These are phyloP conservation scores for Croton setiger DNA, from an alignment of 441 rosid species.

Conservation along the genomic window DNA sequence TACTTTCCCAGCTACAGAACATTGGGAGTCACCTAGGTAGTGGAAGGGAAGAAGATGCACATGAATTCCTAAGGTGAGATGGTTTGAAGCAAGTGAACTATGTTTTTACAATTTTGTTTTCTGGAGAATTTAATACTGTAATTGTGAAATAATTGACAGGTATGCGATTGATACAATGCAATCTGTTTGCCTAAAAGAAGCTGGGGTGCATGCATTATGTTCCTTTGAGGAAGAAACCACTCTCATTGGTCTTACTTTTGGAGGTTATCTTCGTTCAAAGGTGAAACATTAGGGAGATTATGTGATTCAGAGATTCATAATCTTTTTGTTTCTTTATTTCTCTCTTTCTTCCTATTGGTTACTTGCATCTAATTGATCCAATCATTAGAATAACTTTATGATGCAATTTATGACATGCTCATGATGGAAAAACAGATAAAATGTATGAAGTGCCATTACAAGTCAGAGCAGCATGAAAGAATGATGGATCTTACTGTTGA, in stretches of 20 bases:
- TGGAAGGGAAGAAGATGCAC: slow-evolving; percentile 98
- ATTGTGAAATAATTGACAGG: slow-evolving; percentile 43
- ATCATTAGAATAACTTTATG: neutral
- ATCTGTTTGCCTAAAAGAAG: slow-evolving; percentile 73
- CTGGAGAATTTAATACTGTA: neutral
- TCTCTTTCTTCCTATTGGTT: neutral
- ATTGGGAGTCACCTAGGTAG: slow-evolving; percentile 72
- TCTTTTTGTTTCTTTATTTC: neutral
- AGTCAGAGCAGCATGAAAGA: slow-evolving; percentile 81
- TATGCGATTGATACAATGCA: slow-evolving; percentile 89
- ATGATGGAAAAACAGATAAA: slow-evolving; percentile 49
- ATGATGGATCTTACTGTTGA: slow-evolving; percentile 99
- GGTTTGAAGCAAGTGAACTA: neutral
- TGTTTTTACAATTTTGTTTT: slow-evolving; percentile 18
- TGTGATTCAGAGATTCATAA: neutral
- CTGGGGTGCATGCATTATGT: slow-evolving; percentile 38
- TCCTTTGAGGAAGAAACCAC: slow-evolving; percentile 72
- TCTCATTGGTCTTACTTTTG: slow-evolving; percentile 81
- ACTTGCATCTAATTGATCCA: neutral
- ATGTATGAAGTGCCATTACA: slow-evolving; percentile 84
- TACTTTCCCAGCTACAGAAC: slow-evolving; percentile 66
- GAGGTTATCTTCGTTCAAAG: slow-evolving; percentile 94
- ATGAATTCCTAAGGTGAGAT: slow-evolving; percentile 85
- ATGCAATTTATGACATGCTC: slow-evolving; percentile 21
- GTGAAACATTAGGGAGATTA: slow-evolving; percentile 28